Base-by-base conservation (phyloP, 31 red algal species). In the Asparagopsis taxiformis region DNA sequence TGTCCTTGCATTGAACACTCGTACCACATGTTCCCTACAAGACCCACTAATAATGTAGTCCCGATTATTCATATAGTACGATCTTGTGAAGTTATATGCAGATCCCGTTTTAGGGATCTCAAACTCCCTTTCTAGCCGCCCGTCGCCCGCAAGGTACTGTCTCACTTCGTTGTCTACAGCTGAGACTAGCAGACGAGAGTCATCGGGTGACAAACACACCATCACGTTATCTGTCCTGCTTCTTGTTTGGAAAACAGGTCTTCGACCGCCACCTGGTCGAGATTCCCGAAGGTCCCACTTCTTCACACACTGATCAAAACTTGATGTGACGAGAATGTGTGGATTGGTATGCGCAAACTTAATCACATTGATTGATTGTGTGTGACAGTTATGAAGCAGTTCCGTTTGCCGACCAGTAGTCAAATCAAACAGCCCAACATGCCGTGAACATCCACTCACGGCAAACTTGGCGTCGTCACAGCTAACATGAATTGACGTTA, bases 151-250 rank as follows among this genome's bases (percentile, higher is more conserved):
- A 3, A 56, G 73, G 35, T 80, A 93, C 60, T 98, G 95, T 20
- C 71, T 31, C 19, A 98, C 90, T 51, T 98, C 90, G 68, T 98
- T 98, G 53, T 98, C 95, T 23, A 94, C 72, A 11, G 84, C 95
- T 22, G 95, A 98, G 24, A 88, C 88, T 21, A 98, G 74, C 15
- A 98, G 64, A 48, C 74, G 63, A 8, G 35, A 50, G 59, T 98
- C 95, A 55, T 98, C 90, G 13, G 90, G 90, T 13, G 95, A 93
- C 70, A 98, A 98, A 62, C 95, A 98, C 3, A 89, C 76, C 95
- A 94, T 98, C 8, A 98, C 88, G 74, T 85, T 94, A 21, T 89
- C 86, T 35, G 77, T 77, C 1, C 68, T 33, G 66, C 77, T 89
- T 25, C 48, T 59, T 13, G 43, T 64, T 22, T 72, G 54, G 54